Conservation (phyloP, 805 yeast genomes). For the Metschnikowia corniflorae region DNA sequence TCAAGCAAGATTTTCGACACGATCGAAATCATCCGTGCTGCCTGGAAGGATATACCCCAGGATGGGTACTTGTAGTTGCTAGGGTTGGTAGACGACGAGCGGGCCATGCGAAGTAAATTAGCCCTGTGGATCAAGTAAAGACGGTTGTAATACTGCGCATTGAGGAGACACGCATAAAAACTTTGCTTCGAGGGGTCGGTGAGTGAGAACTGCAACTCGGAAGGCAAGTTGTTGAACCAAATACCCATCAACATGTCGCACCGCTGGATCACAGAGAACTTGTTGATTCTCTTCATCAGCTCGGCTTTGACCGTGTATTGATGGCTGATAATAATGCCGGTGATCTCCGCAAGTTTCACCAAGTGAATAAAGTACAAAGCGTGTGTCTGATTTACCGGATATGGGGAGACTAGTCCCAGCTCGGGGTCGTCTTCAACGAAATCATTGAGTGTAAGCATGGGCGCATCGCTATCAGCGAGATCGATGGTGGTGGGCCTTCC, state of each 20-base stretch:
- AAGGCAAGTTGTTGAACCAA: conserved; percentile 69
- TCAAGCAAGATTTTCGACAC: conserved; percentile 55
- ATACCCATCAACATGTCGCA: conserved; percentile 75
- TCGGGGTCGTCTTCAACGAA: conserved; percentile 52
- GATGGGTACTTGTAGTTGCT: conserved; percentile 55
- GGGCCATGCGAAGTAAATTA: conserved; percentile 52
- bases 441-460: conserved; percentile 66
- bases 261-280: conserved; percentile 50
- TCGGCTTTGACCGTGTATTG: conserved; percentile 71
- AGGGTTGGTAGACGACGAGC: conserved; percentile 37
- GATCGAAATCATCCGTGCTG: conserved; percentile 70
- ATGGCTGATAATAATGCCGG: conserved; percentile 64
- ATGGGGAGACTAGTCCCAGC: conserved; percentile 32
- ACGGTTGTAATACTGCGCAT: conserved; percentile 70
- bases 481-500: conserved; percentile 71
- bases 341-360: conserved; percentile 65
- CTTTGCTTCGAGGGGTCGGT: conserved; percentile 51
- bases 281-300: conserved; percentile 42
- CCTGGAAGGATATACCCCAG: conserved; percentile 81
- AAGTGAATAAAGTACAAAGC: conserved; percentile 58
- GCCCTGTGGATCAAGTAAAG: conserved; percentile 69
- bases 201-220: conserved; percentile 58
- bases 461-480: conserved; percentile 71
- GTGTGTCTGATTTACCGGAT: conserved; percentile 46
- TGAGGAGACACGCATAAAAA: conserved; percentile 55